phyloP scores from a whole-genome alignment of 495 filamentous ascomycete genomes.

The Hypoxylon subgilvum region DNA sequence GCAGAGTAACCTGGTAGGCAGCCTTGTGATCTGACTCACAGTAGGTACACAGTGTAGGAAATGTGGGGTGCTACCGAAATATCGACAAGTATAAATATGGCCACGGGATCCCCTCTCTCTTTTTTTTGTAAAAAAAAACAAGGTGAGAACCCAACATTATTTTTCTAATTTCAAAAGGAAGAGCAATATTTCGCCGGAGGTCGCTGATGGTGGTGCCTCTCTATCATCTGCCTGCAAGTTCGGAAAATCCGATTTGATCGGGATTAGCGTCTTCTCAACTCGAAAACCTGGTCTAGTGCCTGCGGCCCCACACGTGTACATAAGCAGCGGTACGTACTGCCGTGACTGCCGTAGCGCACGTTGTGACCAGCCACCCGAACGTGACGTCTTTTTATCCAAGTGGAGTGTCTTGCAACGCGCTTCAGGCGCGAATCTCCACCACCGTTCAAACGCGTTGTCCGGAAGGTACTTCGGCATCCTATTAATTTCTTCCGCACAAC shows the following conservation, averaged over 20 bases:
- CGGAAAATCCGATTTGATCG: too few species aligned
- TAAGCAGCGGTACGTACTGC: neutral
- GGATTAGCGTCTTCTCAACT: conserved; percentile 9
- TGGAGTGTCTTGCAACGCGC: conserved; percentile 10
- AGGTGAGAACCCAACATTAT: conserved; percentile 2
- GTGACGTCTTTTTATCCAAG: conserved; percentile 23
- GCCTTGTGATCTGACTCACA: conserved; percentile 22
- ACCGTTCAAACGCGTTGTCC: conserved; percentile 18
- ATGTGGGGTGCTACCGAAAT: conserved; percentile 15
- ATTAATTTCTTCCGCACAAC: conserved; percentile 6
- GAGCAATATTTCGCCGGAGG: neutral
- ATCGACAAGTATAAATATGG: conserved; percentile 26
- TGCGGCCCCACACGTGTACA: conserved; percentile 17
- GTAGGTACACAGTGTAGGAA: neutral
- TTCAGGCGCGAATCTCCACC: conserved; percentile 29
- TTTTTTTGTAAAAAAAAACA: neutral
- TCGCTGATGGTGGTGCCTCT: conserved; percentile 17
- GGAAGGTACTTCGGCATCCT: conserved; percentile 22
- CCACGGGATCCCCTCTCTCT: conserved; percentile 14
- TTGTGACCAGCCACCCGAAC: conserved; percentile 19
- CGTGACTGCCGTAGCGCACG: conserved; percentile 7
- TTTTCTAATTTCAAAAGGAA: conserved; percentile 6
- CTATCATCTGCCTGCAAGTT: too few species aligned
- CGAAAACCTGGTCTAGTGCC: conserved; percentile 15
- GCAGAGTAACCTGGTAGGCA: too few species aligned